Conservation (phyloP, 1,284 basidiomycete species). For the Leccinum pallidistipes region DNA sequence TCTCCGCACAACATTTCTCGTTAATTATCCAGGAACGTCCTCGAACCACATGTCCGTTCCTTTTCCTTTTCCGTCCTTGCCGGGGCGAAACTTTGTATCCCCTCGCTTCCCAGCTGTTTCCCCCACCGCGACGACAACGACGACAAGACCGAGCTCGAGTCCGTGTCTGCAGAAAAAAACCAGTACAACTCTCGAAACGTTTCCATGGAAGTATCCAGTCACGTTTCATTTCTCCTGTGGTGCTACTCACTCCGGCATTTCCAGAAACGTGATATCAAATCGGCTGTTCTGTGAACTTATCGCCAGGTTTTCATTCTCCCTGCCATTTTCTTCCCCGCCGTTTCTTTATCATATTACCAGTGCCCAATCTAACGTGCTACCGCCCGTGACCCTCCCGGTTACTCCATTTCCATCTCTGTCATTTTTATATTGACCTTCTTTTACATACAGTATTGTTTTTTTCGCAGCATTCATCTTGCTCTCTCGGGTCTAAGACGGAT, state of each 20-base stretch:
- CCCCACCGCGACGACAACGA: not conserved
- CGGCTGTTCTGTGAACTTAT: slow-evolving; percentile 30
- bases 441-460: slow-evolving; percentile 33
- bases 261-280: slow-evolving; percentile 38
- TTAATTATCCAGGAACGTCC: slow-evolving; percentile 37
- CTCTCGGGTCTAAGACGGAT: slow-evolving; percentile 35
- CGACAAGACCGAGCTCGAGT: not conserved
- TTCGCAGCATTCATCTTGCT: slow-evolving; percentile 18
- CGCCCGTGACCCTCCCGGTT: slow-evolving; percentile 12
- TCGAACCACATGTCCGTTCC: slow-evolving; percentile 23
- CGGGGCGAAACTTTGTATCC: slow-evolving; percentile 23
- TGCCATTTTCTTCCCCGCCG: slow-evolving; percentile 11
- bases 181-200: slow-evolving; percentile 4
- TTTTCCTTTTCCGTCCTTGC: slow-evolving; percentile 23
- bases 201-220: slow-evolving; percentile 27
- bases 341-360: slow-evolving; percentile 31
- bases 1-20: slow-evolving; percentile 33
- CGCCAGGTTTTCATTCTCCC: slow-evolving; percentile 29
- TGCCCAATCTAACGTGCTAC: slow-evolving; percentile 17
- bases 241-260: slow-evolving; percentile 23
- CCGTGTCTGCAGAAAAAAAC: not conserved
- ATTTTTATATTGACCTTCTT: slow-evolving; percentile 23
- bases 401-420: slow-evolving; percentile 26
- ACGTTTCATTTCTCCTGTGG: slow-evolving; percentile 24
- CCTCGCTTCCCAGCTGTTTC: slow-evolving; percentile 17